A percentile compares a stretch with the other conserved stretches of the same genome.
phyloP scores from a whole-genome alignment of 345 rosid species.

The Alliaria petiolata region DNA sequence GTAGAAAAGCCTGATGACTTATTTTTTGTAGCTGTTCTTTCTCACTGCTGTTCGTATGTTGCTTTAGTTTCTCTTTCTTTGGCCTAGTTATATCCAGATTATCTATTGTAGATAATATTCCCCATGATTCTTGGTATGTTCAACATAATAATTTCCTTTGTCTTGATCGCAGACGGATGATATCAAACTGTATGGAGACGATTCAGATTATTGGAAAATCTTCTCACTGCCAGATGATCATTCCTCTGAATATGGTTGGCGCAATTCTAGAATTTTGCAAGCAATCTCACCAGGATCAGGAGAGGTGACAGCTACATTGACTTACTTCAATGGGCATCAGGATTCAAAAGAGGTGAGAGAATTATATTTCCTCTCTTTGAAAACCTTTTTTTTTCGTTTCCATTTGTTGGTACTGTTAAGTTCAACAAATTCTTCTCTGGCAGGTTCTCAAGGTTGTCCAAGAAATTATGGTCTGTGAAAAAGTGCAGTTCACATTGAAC shows the following conservation, averaged over 20 bases:
- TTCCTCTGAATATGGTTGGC: conserved; percentile 48
- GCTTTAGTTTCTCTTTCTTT: conserved; percentile 16
- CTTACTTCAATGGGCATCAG: conserved; percentile 48
- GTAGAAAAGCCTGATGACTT: neutral
- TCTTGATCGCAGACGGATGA: conserved; percentile 65
- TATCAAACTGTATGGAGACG: conserved; percentile 52
- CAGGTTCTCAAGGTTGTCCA: conserved; percentile 74
- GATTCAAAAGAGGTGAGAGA: conserved; percentile 58
- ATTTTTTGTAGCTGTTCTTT: neutral
- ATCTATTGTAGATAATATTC: conserved; percentile 11
- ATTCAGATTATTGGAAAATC: conserved; percentile 54
- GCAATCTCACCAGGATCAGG: conserved; percentile 72
- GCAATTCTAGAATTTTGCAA: conserved; percentile 51
- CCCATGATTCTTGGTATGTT: conserved; percentile 30
- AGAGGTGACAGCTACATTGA: conserved; percentile 65
- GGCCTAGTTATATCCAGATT: neutral
- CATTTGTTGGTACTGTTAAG: neutral
- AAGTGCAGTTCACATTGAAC: conserved; percentile 57
- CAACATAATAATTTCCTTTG: conserved; percentile 25
- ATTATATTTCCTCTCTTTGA: neutral
- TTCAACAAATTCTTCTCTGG: conserved; percentile 21
- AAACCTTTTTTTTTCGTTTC: neutral
- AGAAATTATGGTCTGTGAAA: conserved; percentile 75
- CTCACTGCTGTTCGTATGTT: conserved; percentile 2
- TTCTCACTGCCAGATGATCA: conserved; percentile 43